Conservation (phyloP, 139 green algal genomes). For the Microglena sp. region DNA sequence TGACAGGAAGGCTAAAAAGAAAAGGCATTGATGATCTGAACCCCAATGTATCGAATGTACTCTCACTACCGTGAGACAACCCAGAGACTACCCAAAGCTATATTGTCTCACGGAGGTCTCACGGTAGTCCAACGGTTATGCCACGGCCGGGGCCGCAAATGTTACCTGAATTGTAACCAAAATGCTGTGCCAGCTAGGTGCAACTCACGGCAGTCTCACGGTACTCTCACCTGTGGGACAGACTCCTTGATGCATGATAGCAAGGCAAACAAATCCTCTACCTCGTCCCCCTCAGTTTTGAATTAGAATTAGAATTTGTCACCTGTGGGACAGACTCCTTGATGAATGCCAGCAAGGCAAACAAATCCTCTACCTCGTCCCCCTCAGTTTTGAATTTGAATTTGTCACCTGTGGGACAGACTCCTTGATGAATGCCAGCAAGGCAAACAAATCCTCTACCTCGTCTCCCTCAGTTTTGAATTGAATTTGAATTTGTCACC, state of each 20-base stretch:
- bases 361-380: constrained; percentile 74
- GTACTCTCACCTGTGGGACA: constrained; percentile 13
- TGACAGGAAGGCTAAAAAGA: no score
- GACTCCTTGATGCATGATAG: constrained; percentile 53
- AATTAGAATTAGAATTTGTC: background rate
- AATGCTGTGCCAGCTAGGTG: no score
- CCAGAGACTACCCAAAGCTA: no score
- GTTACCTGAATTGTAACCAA: no score
- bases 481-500: background rate
- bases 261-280: constrained; percentile 81
- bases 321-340: constrained; percentile 32
- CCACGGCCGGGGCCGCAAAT: no score
- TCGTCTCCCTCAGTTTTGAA: constrained; percentile 21
- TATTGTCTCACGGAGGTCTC: no score
- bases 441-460: constrained; percentile 74
- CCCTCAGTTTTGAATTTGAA: background rate
- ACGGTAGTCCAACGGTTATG: no score
- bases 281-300: constrained; percentile 69
- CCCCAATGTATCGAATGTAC: no score
- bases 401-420: constrained; percentile 11
- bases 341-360: constrained; percentile 54
- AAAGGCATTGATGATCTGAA: no score
- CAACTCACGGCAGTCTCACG: no score
- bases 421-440: constrained; percentile 64
- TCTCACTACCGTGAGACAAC: no score